Conservation (phyloP, 2,329 filamentous ascomycete genomes). For the Sporothrix schenckii region DNA sequence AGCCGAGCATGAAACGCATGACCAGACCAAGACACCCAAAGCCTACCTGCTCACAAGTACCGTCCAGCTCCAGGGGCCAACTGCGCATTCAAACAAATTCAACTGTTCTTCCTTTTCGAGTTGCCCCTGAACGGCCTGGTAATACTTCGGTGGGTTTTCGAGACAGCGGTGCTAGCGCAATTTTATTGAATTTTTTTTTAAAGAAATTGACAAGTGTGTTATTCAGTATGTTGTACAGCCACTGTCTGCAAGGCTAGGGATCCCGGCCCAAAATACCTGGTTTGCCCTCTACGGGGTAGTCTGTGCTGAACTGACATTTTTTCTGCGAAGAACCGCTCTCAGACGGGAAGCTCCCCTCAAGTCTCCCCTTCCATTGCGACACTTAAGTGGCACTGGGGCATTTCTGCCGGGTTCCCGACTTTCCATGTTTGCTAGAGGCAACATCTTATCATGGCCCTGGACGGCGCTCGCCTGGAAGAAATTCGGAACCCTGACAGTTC, state of each 20-base stretch:
- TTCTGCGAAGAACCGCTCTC: slow-evolving; percentile 3
- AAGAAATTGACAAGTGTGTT: too few species aligned
- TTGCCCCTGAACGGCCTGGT: slow-evolving; percentile 1
- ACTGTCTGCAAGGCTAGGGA: slow-evolving; percentile 25
- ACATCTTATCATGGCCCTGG: too few species aligned
- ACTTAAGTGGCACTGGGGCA: too few species aligned
- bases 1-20: neutral
- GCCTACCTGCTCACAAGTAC: neutral
- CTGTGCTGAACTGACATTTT: slow-evolving; percentile 11
- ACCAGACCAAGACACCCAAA: neutral
- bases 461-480: neutral
- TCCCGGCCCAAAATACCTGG: slow-evolving; percentile 24
- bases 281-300: neutral
- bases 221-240: too few species aligned
- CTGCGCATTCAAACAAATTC: slow-evolving; percentile 8
- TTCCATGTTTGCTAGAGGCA: neutral
- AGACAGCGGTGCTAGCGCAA: neutral
- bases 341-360: neutral
- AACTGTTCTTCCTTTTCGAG: neutral
- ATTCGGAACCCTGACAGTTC: neutral
- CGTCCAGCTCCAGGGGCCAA: neutral
- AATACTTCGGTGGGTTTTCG: neutral
- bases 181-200: neutral
- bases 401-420: neutral
- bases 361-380: neutral